Conservation (phyloP, 768 basidiomycete species). For the Leccinum longicurvipes region DNA sequence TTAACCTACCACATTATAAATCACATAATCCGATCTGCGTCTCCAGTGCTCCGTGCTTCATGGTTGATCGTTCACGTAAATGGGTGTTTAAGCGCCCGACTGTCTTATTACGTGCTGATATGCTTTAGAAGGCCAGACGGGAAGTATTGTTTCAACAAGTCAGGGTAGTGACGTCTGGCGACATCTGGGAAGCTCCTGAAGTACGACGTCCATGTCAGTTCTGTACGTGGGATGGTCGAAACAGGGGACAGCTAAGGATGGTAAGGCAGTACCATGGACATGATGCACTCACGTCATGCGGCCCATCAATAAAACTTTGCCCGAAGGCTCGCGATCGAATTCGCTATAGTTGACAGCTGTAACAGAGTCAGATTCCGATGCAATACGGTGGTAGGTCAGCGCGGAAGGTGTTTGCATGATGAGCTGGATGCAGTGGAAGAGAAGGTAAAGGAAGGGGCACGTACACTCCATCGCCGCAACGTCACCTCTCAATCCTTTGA, state of each 20-base stretch:
- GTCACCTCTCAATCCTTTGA: slow-evolving; percentile 56
- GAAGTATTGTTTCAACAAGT: slow-evolving; percentile 66
- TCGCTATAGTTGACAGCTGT: slow-evolving; percentile 80
- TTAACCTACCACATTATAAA: slow-evolving; percentile 1
- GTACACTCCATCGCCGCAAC: slow-evolving; percentile 60
- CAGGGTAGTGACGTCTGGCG: slow-evolving; percentile 71
- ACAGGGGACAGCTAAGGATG: neutral
- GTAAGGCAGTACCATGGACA: neutral
- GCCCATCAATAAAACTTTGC: slow-evolving; percentile 71
- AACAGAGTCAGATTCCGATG: neutral
- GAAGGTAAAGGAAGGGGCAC: slow-evolving; percentile 25
- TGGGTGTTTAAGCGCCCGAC: too few species aligned
- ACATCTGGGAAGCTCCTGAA: slow-evolving; percentile 83
- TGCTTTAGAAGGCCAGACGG: slow-evolving; percentile 56
- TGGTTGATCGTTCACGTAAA: too few species aligned
- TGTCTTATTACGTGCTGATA: slow-evolving; percentile 43
- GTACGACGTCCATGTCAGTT: neutral
- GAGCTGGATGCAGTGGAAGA: neutral
- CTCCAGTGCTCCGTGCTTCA: too few species aligned
- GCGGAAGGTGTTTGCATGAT: neutral
- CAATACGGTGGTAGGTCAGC: neutral
- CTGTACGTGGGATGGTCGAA: neutral
- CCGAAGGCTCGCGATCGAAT: slow-evolving; percentile 66
- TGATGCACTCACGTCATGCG: slow-evolving; percentile 62
- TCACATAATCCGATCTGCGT: neutral